Evolutionary conservation across 495 filamentous ascomycete genomes (phyloP), one percentile per base, ranked within the genome.

Genomic region (Achaetomiella virescens): DNA sequence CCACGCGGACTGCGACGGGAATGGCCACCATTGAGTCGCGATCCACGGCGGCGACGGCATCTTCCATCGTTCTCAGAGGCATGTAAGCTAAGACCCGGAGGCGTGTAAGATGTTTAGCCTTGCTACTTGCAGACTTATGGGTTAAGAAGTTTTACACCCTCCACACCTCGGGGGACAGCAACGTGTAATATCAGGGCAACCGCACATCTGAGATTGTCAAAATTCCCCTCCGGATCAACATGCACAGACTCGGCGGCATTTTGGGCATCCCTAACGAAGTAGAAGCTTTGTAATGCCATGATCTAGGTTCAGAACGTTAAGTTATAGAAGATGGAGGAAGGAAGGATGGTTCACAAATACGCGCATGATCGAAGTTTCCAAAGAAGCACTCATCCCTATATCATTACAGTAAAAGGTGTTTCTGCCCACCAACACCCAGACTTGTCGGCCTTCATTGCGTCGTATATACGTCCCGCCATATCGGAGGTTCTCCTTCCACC

Each of bases 1-100:
- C 73, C 24, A 79, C 69, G 17, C 68, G 70, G 41, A 78, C 67
- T 6, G 66, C 69, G 11, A 81, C 54, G 3, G 70, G 68, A 6
- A 46, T 59, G 24, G 60, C 15, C 0, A 57, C 58, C 6, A 66
- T 47, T 11, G 69, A 36, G 5, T 78, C 49, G 1, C 72, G 67
- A 1, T 59, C 17, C 0, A 72, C 60, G 0, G 67, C 62, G 7
- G 50, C 47, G 3, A 78, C 56, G 2, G 43, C 6, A 3, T 45
- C 38, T 4, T 52, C 3, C 15, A 12, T 17, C 20, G 11, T 75
- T 64, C 21, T 69, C 52, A 6, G 54, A 55, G 41, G 70, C 60
- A 33, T 61, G 59, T 50, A 78, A 78, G 11, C 61, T 70, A 43
- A 78, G 68, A 2, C 73, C 75, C 75, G 37, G 36, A 12, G 21